A percentile compares a stretch with the other conserved stretches of the same genome.
These are phyloP conservation scores for Tripterygium wilfordii DNA, from an alignment of 177 flowering plant genomes.

Conservation along the genomic window DNA sequence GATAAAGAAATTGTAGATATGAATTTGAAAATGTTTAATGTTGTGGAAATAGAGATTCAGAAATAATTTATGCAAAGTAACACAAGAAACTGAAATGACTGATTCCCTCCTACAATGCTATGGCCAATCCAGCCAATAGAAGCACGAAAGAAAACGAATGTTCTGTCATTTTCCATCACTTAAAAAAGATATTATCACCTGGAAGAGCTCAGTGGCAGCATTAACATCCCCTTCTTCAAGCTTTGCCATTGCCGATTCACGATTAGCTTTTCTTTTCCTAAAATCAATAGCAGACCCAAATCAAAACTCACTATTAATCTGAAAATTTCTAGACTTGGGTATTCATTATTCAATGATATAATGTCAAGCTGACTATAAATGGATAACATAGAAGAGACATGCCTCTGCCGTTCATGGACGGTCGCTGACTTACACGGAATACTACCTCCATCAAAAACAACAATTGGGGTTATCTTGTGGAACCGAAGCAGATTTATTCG, in stretches of 20 bases:
- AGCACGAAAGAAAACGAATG: too few relatives aligned
- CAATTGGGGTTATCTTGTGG: conserved; percentile 63
- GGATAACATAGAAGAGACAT: conserved; percentile 5
- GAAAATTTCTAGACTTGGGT: too few relatives aligned
- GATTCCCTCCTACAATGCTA: too few relatives aligned
- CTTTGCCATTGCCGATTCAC: conserved; percentile 59
- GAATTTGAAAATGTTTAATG: not conserved
- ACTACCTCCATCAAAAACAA: conserved; percentile 81
- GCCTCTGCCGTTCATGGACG: conserved; percentile 55
- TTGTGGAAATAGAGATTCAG: too few relatives aligned
- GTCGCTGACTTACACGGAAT: conserved; percentile 67
- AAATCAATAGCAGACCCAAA: conserved; percentile 7
- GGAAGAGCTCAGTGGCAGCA: conserved; percentile 67
- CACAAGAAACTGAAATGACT: too few relatives aligned
- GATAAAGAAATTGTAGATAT: not conserved
- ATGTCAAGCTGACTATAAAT: not conserved
- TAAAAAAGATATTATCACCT: conserved; percentile 32
- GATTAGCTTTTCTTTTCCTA: conserved; percentile 56
- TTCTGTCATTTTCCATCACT: not conserved
- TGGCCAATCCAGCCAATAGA: too few relatives aligned
- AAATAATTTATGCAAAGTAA: too few relatives aligned
- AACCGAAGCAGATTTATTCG: conserved; percentile 70
- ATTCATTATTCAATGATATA: too few relatives aligned
- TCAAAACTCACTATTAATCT: not conserved
- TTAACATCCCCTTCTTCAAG: conserved; percentile 45